phyloP scores from a whole-genome alignment of 768 basidiomycete species.

The Pleurotus tuoliensis region DNA sequence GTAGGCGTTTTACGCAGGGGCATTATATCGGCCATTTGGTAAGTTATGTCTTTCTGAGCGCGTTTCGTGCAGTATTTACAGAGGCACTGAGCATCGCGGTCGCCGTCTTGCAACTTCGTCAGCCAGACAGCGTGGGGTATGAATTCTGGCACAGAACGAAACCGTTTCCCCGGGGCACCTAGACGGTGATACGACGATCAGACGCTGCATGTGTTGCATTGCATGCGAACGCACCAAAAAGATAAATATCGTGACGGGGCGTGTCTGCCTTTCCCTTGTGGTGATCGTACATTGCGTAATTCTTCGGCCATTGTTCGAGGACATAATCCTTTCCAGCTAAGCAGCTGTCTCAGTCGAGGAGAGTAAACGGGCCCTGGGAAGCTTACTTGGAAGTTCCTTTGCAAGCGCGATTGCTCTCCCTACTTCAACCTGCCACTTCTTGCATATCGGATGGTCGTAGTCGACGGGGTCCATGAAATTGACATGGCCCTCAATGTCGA shows the following conservation, averaged over 20 bases:
- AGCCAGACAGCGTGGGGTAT: constrained; percentile 84
- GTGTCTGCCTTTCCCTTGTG: constrained; percentile 53
- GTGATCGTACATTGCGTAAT: constrained; percentile 74
- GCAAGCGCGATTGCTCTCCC: constrained; percentile 38
- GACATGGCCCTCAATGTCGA: constrained; percentile 61
- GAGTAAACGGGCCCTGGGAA: neutral
- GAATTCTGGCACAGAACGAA: constrained; percentile 84
- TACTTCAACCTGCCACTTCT: constrained; percentile 55
- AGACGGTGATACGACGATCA: constrained; percentile 10
- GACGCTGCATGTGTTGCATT: constrained; percentile 3
- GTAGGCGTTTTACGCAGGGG: constrained; percentile 23
- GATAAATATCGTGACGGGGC: constrained; percentile 74
- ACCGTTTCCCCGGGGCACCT: constrained; percentile 47
- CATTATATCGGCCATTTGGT: constrained; percentile 36
- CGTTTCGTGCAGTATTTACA: constrained; percentile 79
- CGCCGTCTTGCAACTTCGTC: constrained; percentile 39
- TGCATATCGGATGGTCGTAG: constrained; percentile 43
- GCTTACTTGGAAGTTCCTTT: constrained; percentile 49
- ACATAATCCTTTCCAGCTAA: constrained; percentile 54
- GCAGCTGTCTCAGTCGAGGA: neutral
- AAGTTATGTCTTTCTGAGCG: constrained; percentile 67
- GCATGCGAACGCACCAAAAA: constrained; percentile 50
- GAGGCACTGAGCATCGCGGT: constrained; percentile 45
- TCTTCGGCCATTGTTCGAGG: constrained; percentile 58
- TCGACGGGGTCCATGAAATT: constrained; percentile 64